Conservation (phyloP, 192 early-diverging fungal genomes). For the Entophlyctis luteolus region DNA sequence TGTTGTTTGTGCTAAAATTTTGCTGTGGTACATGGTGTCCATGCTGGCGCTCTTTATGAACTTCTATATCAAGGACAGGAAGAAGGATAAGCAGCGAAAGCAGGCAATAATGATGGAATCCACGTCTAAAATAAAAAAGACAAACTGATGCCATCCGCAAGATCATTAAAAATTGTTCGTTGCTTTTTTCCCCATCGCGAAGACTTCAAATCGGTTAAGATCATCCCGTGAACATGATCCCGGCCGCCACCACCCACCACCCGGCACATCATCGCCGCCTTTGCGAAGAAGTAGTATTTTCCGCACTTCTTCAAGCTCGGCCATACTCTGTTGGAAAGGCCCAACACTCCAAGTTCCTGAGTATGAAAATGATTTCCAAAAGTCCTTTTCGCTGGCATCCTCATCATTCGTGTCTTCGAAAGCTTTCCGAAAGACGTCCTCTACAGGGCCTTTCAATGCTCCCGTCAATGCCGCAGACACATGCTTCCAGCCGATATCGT, state of each 20-base stretch:
- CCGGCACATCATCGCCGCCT: not conserved
- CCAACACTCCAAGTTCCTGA: not conserved
- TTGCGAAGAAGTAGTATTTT: not conserved
- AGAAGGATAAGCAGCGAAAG: slow-evolving; percentile 26
- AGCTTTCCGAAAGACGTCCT: not conserved
- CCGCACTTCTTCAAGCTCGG: slow-evolving; percentile 2
- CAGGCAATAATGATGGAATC: not conserved
- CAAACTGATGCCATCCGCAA: too few relatives aligned
- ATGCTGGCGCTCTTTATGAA: slow-evolving; percentile 62
- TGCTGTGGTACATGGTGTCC: slow-evolving; percentile 62
- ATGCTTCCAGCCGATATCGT: slow-evolving; percentile 17
- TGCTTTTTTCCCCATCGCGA: slow-evolving; percentile 24
- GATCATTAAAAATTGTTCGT: not conserved
- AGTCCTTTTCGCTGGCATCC: not conserved
- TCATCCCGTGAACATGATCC: slow-evolving; percentile 22
- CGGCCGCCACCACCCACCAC: slow-evolving; percentile 35
- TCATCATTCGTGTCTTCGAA: slow-evolving; percentile 4
- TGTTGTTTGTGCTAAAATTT: slow-evolving; percentile 43
- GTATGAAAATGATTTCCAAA: slow-evolving; percentile 14
- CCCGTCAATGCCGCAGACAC: slow-evolving; percentile 23
- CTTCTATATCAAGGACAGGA: slow-evolving; percentile 52
- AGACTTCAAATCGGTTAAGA: slow-evolving; percentile 20
- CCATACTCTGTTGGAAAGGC: not conserved
- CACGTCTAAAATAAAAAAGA: not conserved
- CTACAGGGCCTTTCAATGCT: slow-evolving; percentile 7